Percentiles rank a stretch among this genome's conserved stretches.
Conservation (phyloP, 441 rosid species). For the Macaranga tanarius region DNA sequence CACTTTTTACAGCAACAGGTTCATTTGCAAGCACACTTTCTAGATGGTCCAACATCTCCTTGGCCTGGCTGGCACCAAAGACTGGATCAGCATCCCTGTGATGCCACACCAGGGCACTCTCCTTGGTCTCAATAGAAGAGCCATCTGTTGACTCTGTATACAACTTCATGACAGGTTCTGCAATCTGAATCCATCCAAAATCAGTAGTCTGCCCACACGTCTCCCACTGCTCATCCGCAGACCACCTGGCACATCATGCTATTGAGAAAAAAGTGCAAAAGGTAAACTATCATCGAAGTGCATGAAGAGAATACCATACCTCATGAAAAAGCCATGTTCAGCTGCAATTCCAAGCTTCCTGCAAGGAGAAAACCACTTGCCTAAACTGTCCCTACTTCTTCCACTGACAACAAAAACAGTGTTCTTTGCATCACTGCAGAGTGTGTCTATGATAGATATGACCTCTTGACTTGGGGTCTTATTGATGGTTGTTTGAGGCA, state of each 20-base stretch:
- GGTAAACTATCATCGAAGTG: not conserved
- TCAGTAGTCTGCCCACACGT: conserved; percentile 50
- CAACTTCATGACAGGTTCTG: conserved; percentile 68
- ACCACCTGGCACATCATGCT: conserved; percentile 44
- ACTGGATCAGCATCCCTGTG: conserved; percentile 70
- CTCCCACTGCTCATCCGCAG: conserved; percentile 46
- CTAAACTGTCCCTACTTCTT: conserved; percentile 61
- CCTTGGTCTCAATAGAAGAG: conserved; percentile 62
- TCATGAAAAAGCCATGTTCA: conserved; percentile 68
- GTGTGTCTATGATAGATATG: conserved; percentile 47
- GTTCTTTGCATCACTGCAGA: conserved; percentile 54
- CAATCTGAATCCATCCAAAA: conserved; percentile 67
- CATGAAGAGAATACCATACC: conserved; percentile 30
- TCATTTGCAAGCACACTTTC: conserved; percentile 77
- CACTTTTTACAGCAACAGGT: conserved; percentile 69
- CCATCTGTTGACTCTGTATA: conserved; percentile 79
- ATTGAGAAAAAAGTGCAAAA: conserved; percentile 13
- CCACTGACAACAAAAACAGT: conserved; percentile 70
- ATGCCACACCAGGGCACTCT: conserved; percentile 79
- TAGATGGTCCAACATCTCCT: conserved; percentile 72
- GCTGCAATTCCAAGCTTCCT: conserved; percentile 67
- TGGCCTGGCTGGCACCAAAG: conserved; percentile 75
- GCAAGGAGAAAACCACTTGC: conserved; percentile 70
- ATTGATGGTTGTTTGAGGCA: conserved; percentile 68
- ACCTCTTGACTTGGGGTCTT: conserved; percentile 54